Conservation (phyloP, 331 rosid genomes). For the Quercus tomentella region DNA sequence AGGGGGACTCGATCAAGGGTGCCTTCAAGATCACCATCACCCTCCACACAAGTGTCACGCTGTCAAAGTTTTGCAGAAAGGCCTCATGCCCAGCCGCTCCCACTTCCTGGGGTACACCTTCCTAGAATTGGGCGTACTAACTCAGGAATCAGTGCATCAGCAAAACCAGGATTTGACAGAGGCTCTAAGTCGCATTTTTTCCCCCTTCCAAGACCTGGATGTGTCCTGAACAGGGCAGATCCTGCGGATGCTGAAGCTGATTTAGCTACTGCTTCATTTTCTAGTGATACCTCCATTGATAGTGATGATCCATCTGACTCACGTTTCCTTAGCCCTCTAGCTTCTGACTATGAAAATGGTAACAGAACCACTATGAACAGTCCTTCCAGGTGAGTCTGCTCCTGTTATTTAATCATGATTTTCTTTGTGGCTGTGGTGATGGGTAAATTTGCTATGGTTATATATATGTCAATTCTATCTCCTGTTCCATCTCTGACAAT, state of each 20-base stretch:
- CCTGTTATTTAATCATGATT: conserved; percentile 18
- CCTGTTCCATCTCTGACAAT: conserved; percentile 31
- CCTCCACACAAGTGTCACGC: conserved; percentile 76
- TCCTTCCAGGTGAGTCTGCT: conserved; percentile 71
- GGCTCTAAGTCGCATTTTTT: conserved; percentile 55
- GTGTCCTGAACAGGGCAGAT: conserved; percentile 49
- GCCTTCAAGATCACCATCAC: conserved; percentile 86
- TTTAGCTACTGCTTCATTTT: conserved; percentile 52
- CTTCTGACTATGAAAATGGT: conserved; percentile 68
- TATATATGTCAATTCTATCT: conserved; percentile 6
- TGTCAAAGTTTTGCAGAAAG: conserved; percentile 96
- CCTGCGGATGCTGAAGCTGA: conserved; percentile 78
- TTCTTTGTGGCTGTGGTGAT: conserved; percentile 7
- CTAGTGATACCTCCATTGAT: conserved; percentile 66
- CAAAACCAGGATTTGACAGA: conserved; percentile 58
- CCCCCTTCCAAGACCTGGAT: conserved; percentile 75
- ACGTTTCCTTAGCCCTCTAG: conserved; percentile 65
- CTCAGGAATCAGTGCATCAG: conserved; percentile 72
- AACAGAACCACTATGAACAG: conserved; percentile 60
- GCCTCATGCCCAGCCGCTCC: conserved; percentile 85
- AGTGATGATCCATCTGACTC: conserved; percentile 79
- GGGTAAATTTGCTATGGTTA: conserved; percentile 1
- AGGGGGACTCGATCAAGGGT: conserved; percentile 56
- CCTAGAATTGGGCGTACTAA: conserved; percentile 65
- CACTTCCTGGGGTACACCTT: conserved; percentile 73